Percentiles rank a stretch among this genome's conserved stretches.
Conservation (phyloP, 768 basidiomycete species). For the Macrolepiota dolichaula region DNA sequence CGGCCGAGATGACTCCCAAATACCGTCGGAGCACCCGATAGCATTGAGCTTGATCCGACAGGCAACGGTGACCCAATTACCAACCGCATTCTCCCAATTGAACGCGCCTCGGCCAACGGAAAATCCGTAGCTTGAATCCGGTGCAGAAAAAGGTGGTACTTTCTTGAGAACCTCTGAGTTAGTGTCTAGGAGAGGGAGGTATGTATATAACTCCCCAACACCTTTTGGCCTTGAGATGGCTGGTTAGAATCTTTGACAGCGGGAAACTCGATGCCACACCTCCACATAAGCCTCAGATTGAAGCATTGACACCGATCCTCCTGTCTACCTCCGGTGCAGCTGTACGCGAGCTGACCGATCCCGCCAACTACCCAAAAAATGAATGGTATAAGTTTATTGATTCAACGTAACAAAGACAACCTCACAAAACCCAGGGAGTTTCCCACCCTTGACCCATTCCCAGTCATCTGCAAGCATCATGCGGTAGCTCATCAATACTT, state of each 20-base stretch:
- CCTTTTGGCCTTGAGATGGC: conserved; percentile 39
- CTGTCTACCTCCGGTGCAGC: conserved; percentile 67
- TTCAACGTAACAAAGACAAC: conserved; percentile 1
- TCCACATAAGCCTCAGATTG: conserved; percentile 72
- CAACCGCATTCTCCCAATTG: conserved; percentile 46
- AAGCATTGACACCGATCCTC: conserved; percentile 65
- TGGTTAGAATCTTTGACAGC: neutral
- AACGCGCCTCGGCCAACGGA: conserved; percentile 68
- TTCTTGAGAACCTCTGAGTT: conserved; percentile 40
- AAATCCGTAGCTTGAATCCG: conserved; percentile 59
- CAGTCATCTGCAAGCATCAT: conserved; percentile 62
- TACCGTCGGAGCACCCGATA: conserved; percentile 56
- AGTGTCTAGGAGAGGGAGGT: conserved; percentile 48
- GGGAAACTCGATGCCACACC: conserved; percentile 30
- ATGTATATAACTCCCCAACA: conserved; percentile 66
- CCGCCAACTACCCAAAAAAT: conserved; percentile 44
- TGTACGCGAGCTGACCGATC: conserved; percentile 51
- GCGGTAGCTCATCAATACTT: conserved; percentile 62
- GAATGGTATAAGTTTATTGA: neutral
- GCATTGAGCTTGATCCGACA: conserved; percentile 71
- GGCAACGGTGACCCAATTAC: conserved; percentile 58
- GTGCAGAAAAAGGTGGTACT: conserved; percentile 46
- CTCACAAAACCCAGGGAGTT: conserved; percentile 71
- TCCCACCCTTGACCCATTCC: conserved; percentile 73
- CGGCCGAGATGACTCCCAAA: neutral